Evolutionary conservation across 768 basidiomycete species (phyloP).

Genomic region (Podaxis carcinomalis): DNA sequence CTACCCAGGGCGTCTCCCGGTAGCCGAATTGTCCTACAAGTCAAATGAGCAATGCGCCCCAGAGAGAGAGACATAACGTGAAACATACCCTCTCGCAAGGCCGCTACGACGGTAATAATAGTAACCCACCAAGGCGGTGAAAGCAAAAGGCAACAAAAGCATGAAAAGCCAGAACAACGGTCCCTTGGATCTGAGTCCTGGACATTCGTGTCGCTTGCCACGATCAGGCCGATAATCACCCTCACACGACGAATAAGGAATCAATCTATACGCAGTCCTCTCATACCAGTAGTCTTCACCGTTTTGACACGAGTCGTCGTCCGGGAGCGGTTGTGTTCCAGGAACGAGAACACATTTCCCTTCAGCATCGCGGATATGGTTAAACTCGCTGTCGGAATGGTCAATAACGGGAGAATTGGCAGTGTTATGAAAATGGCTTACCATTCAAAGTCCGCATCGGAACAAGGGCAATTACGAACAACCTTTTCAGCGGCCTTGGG

Average conservation of each 20-base stretch:
- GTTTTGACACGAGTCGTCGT: constrained; percentile 58
- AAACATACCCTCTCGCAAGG: constrained; percentile 65
- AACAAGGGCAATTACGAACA: constrained; percentile 72
- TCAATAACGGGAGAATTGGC: neutral
- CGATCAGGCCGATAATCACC: constrained; percentile 78
- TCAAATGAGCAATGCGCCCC: constrained; percentile 3
- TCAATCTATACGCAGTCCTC: constrained; percentile 85
- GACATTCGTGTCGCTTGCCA: constrained; percentile 73
- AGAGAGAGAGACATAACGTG: neutral
- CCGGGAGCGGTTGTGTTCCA: constrained; percentile 58
- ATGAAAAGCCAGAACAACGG: constrained; percentile 83
- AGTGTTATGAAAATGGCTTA: constrained; percentile 28
- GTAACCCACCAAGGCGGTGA: constrained; percentile 72
- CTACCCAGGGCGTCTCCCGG: constrained; percentile 38
- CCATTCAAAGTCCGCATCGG: constrained; percentile 89
- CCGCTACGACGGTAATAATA: constrained; percentile 82
- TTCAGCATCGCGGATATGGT: constrained; percentile 63
- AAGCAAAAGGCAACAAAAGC: constrained; percentile 67
- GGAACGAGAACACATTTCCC: constrained; percentile 77
- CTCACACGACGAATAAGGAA: constrained; percentile 84
- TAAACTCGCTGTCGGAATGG: constrained; percentile 76
- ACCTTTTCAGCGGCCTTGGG: constrained; percentile 48
- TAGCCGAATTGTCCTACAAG: constrained; percentile 66
- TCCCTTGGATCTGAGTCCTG: constrained; percentile 71
- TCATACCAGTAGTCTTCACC: constrained; percentile 89